phyloP scores from a whole-genome alignment of 2,329 filamentous ascomycete species.

The Neonectria coccinea region DNA sequence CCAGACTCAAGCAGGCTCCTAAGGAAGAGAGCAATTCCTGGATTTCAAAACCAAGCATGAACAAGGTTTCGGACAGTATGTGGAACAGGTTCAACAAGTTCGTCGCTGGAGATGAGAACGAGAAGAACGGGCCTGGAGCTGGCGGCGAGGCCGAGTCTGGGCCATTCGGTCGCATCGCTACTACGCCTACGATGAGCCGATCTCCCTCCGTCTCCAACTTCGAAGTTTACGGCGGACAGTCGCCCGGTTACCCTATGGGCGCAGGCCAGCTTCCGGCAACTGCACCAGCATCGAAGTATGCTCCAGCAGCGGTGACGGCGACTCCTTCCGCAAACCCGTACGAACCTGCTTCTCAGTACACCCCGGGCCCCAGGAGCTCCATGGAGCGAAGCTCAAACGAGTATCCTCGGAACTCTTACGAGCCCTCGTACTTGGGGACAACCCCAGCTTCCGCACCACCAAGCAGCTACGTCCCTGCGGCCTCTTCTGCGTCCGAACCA shows the following conservation, averaged over 20 bases:
- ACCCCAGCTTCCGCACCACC: slow-evolving; percentile 23
- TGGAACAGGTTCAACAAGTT: slow-evolving; percentile 97
- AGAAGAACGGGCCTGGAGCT: slow-evolving; percentile 76
- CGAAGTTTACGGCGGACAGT: slow-evolving; percentile 76
- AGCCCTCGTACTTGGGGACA: slow-evolving; percentile 46
- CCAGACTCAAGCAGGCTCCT: slow-evolving; percentile 85
- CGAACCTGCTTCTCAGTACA: slow-evolving; percentile 62
- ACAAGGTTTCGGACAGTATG: slow-evolving; percentile 91
- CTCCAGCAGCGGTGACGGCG: slow-evolving; percentile 42
- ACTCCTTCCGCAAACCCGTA: slow-evolving; percentile 44
- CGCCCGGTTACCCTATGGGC: slow-evolving; percentile 48
- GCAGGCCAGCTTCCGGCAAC: slow-evolving; percentile 50
- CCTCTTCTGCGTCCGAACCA: slow-evolving; percentile 29
- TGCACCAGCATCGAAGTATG: slow-evolving; percentile 55
- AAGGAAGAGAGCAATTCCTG: slow-evolving; percentile 85
- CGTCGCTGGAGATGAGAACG: slow-evolving; percentile 89
- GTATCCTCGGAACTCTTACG: slow-evolving; percentile 51
- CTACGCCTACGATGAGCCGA: slow-evolving; percentile 79
- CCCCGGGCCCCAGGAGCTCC: slow-evolving; percentile 52
- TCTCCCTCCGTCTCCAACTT: slow-evolving; percentile 77
- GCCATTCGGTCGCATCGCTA: slow-evolving; percentile 84
- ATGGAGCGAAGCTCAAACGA: slow-evolving; percentile 48
- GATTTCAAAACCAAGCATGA: slow-evolving; percentile 96
- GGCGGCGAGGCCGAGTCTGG: slow-evolving; percentile 73
- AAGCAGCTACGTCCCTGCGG: slow-evolving; percentile 37